Base-by-base conservation (phyloP, 1,139 yeast species). In the Magnusiomyces magnusii region DNA sequence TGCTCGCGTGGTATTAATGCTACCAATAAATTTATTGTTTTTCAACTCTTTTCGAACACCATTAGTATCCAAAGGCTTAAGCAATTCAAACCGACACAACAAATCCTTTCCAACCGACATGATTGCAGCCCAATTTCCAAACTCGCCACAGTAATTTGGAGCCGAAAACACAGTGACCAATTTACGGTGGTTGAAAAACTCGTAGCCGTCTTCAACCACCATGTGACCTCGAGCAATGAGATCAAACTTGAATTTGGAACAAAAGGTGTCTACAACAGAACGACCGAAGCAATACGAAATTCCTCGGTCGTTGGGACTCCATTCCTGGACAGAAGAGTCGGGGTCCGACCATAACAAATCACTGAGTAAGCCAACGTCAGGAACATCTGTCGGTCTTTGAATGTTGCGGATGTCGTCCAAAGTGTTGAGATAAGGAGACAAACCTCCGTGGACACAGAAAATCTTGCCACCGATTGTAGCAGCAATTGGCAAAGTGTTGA, bases 121-220 rank as follows among this genome's bases (percentile, higher is more conserved):
- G 36, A 89, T 89, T 0, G 96, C 96, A 47, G 96, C 96, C 85
- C 89, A 87, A 71, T 89, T 89, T 67, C 87, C 86, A 69, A 89
- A 89, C 70, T 89, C 96, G 15, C 96, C 96, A 75, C 96, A 89
- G 70, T 89, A 89, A 69, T 89, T 89, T 2, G 96, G 96, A 1
- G 96, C 96, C 65, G 87, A 83, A 67, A 89, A 89, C 1, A 89
- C 84, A 0, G 96, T 89, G 1, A 89, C 96, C 64, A 89, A 78
- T 68, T 83, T 85, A 65, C 91, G 79, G 68, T 81, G 83, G 61
- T 86, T 85, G 72, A 87, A 89, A 69, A 89, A 89, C 70, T 89
- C 96, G 70, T 89, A 89, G 2, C 96, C 96, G 70, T 89, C 95
- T 73, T 89, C 96, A 53, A 89, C 96, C 55, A 89, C 96, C 96